Conservation (phyloP, 2,329 filamentous ascomycete species). For the Aspergillus ibericus region DNA sequence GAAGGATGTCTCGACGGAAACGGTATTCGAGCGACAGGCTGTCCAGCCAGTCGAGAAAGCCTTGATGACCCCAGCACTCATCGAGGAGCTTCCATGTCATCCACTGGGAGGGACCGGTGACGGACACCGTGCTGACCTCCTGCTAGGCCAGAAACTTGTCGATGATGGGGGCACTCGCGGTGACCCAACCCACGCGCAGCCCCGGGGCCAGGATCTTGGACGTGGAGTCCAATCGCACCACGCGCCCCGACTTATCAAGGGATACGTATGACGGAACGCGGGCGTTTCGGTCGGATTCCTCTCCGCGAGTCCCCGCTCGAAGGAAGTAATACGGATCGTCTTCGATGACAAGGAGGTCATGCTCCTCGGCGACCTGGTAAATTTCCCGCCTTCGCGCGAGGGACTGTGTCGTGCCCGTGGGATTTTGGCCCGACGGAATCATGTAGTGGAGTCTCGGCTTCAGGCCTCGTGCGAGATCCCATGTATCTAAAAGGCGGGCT, state of each 20-base stretch:
- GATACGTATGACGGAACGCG: conserved; percentile 64
- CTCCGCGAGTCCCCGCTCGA: conserved; percentile 57
- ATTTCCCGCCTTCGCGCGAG: conserved; percentile 66
- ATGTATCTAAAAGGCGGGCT: conserved; percentile 63
- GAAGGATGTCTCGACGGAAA: conserved; percentile 66
- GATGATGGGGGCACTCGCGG: conserved; percentile 73
- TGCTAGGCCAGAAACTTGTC: conserved; percentile 74
- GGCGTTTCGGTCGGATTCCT: conserved; percentile 35
- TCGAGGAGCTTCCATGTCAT: conserved; percentile 80
- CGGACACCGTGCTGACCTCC: conserved; percentile 75
- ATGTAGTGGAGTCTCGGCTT: conserved; percentile 71
- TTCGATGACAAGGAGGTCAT: conserved; percentile 84
- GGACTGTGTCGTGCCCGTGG: conserved; percentile 80
- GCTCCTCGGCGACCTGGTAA: conserved; percentile 76
- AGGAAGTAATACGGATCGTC: conserved; percentile 95
- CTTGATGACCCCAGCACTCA: conserved; percentile 82
- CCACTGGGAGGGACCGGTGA: conserved; percentile 74
- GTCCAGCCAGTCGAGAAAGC: conserved; percentile 80
- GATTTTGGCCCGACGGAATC: conserved; percentile 82
- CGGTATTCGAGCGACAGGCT: conserved; percentile 74
- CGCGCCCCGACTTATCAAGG: conserved; percentile 76
- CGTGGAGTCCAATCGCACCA: conserved; percentile 82
- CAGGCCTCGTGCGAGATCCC: conserved; percentile 61
- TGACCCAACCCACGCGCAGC: conserved; percentile 77
- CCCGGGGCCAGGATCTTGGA: conserved; percentile 81